Evolutionary conservation across 73 alveolate species (phyloP).

Genomic region (Blepharisma stoltei): DNA sequence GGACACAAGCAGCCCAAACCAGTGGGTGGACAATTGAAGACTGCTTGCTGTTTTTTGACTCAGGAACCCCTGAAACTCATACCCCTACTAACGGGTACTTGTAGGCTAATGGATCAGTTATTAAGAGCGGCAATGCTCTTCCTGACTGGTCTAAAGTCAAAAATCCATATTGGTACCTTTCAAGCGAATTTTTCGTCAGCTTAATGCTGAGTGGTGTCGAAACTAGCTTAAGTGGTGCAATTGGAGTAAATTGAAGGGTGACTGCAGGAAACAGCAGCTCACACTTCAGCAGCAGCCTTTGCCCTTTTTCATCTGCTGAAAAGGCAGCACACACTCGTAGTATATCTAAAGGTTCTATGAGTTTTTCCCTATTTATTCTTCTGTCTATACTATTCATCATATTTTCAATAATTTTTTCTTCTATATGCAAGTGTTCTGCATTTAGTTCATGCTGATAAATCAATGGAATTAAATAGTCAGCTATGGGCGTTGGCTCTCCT

Average conservation of each 20-base stretch:
- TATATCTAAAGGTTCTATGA: conserved; percentile 21
- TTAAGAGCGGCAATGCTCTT: conserved; percentile 32
- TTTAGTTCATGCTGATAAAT: background rate
- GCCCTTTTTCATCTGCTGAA: conserved; percentile 17
- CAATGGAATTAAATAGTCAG: background rate
- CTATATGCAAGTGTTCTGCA: background rate
- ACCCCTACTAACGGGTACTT: conserved; percentile 36
- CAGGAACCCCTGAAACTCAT: conserved; percentile 31
- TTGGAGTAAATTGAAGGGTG: conserved; percentile 31
- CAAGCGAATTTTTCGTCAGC: conserved; percentile 19
- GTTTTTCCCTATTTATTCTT: background rate
- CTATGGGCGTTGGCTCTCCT: background rate
- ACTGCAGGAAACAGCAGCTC: conserved; percentile 29
- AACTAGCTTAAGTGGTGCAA: conserved; percentile 28
- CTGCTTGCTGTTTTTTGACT: conserved; percentile 8
- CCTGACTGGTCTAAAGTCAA: conserved; percentile 33
- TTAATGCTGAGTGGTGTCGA: conserved; percentile 35
- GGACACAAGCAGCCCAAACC: conserved; percentile 41
- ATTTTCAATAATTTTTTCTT: conserved; percentile 17
- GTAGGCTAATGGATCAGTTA: conserved; percentile 13
- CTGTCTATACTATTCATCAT: conserved; percentile 29
- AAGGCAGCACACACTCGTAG: background rate
- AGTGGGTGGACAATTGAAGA: conserved; percentile 29
- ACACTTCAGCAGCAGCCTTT: background rate
- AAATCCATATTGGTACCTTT: conserved; percentile 32